Base-by-base conservation (phyloP, 164 flowering plant species). In the Amborella trichopoda region DNA sequence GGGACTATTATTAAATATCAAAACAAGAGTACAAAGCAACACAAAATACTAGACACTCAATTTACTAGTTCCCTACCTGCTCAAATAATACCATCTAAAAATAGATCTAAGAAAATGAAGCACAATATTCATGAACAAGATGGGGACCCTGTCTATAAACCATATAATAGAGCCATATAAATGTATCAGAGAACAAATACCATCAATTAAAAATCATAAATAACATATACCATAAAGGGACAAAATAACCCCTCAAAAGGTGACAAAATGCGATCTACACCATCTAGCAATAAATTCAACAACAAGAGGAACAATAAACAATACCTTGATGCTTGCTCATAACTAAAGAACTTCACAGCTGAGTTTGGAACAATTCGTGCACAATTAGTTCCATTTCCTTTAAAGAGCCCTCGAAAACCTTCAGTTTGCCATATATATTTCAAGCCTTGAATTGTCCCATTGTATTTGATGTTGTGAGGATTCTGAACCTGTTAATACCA, bases 301-400 rank as follows among this genome's bases (percentile, higher is more conserved):
- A 30, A 9, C 34, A 0, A 30, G 34, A 14, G 11, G 14, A 30
- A 30, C 9, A 30, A 30, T 30, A 30, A 30, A 30, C 9, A 30
- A 26, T 68, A 86, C 98, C 74, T 70, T 1, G 98, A 81, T 60
- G 96, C 98, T 60, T 90, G 76, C 74, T 90, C 98, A 41, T 90
- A 90, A 69, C 94, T 86, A 66, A 77, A 90, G 73, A 90, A 91
- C 61, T 90, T 90, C 62, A 90, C 96, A 0, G 98, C 98, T 3
- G 98, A 90, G 50, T 90, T 90, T 12, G 98, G 95, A 25, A 90
- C 83, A 47, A 90, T 90, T 24, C 95, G 95, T 47, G 95, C 95
- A 72, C 97, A 90, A 50, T 90, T 90, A 36, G 98, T 78, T 43
- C 98, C 96, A 52, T 90, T 90, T 61, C 98, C 98, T 72, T 90